A percentile compares a stretch with the other conserved stretches of the same genome.
phyloP scores from a whole-genome alignment of 768 basidiomycete species.

The Psilocybe azurescens region DNA sequence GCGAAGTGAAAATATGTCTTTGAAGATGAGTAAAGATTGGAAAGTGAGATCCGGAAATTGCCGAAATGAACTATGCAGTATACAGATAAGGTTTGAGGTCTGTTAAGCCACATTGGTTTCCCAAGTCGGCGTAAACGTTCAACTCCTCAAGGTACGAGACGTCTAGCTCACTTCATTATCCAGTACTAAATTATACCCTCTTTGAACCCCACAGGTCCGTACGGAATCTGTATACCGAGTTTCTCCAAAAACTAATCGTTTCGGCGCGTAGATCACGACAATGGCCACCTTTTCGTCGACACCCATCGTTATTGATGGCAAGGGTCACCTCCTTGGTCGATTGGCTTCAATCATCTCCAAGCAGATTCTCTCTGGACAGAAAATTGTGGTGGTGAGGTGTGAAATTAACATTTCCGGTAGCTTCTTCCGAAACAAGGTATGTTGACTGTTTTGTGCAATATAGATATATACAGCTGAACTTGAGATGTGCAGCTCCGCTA shows the following conservation, averaged over 20 bases:
- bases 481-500: slow-evolving; percentile 78
- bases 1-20: not conserved
- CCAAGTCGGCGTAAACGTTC: slow-evolving; percentile 49
- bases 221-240: slow-evolving; percentile 4
- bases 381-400: slow-evolving; percentile 97
- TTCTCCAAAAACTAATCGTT: slow-evolving; percentile 27
- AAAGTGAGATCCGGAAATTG: slow-evolving; percentile 33
- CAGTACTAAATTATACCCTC: slow-evolving; percentile 30
- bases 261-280: slow-evolving; percentile 36
- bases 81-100: slow-evolving; percentile 45
- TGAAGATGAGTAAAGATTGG: not conserved
- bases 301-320: slow-evolving; percentile 99
- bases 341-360: slow-evolving; percentile 98
- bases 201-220: slow-evolving; percentile 33
- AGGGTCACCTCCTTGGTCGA: slow-evolving; percentile 99
- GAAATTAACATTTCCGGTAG: slow-evolving; percentile 99
- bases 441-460: slow-evolving; percentile 15
- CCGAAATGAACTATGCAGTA: slow-evolving; percentile 51
- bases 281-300: slow-evolving; percentile 98
- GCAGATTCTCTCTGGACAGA: slow-evolving; percentile 97
- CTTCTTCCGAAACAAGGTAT: slow-evolving; percentile 99
- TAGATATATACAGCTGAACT: not conserved
- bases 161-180: slow-evolving; percentile 27
- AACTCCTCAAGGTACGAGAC: slow-evolving; percentile 55
- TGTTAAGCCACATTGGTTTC: slow-evolving; percentile 47